Base-by-base conservation (phyloP, 2,329 filamentous ascomycete species). In the Eutypa lata region DNA sequence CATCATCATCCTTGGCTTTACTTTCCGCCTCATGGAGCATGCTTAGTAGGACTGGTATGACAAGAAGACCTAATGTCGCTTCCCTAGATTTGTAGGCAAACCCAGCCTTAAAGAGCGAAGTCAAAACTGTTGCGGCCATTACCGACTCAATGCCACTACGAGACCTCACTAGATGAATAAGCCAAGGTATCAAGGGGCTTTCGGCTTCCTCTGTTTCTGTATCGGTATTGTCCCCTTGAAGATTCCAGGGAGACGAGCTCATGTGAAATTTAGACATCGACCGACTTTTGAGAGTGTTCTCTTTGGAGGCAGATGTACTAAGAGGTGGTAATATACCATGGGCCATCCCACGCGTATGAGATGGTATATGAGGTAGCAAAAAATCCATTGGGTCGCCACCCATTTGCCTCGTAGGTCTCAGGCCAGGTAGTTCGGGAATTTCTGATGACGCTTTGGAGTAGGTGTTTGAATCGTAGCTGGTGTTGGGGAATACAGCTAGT, bases 181-280 rank as follows among this genome's bases (percentile, higher is more conserved):
- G 78, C 85, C 88, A 92, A 1, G 88, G 83, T 38, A 92, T 77
- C 19, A 92, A 71, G 2, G 86, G 82, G 54, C 82, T 89, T 67
- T 93, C 90, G 2, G 82, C 73, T 10, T 88, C 83, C 48, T 87
- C 83, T 0, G 67, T 56, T 6, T 76, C 69, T 3, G 67, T 61
- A 4, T 76, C 72, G 11, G 61, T 51, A 28, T 49, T 58, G 19
- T 65, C 64, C 49, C 65, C 64, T 3, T 61, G 61, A 13, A 58
- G 55, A n/a, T 57, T 62, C 54, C 64, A 63, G 4, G 61, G 61
- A 31, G 61, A 53, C 3, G 57, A 40, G 43, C 53, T 63, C 21
- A 61, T 60, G 38, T 62, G 61, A n/a, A 64, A 58, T 47, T 61
- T 67, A 10, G 64, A 62, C 7, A 63, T 53, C 8, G 62, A 57